These are phyloP conservation scores for Boletus sensibilis DNA, from an alignment of 768 basidiomycete genomes.

Conservation along the genomic window DNA sequence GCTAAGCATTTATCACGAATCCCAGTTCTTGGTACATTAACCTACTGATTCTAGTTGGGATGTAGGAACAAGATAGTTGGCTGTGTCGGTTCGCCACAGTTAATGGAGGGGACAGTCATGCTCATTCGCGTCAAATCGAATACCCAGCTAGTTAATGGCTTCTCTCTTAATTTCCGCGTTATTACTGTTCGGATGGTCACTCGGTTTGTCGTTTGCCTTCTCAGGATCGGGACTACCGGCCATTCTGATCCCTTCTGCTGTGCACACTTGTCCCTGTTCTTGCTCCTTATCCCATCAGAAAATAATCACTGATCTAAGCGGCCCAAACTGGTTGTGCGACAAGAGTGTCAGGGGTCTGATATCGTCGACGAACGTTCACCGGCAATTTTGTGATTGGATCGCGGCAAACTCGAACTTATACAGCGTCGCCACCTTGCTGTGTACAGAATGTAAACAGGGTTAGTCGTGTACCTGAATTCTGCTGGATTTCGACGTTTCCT, in stretches of 20 bases:
- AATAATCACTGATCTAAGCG: background rate
- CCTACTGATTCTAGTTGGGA: no score
- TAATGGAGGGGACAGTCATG: no score
- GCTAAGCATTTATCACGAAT: no score
- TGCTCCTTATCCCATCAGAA: background rate
- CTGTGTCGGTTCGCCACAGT: no score
- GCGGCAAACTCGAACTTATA: conserved; percentile 2
- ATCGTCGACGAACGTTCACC: conserved; percentile 12
- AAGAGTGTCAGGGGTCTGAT: conserved; percentile 2
- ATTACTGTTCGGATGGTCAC: background rate
- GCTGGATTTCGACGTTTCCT: conserved; percentile 7
- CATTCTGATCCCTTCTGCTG: background rate
- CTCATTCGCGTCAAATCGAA: no score
- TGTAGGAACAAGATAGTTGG: no score
- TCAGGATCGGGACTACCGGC: no score
- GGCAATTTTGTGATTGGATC: conserved; percentile 12
- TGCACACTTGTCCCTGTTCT: background rate
- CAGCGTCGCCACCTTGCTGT: conserved; percentile 16
- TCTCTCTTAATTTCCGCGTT: no score
- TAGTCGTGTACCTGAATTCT: conserved; percentile 18
- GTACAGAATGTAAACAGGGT: conserved; percentile 1
- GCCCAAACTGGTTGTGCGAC: background rate
- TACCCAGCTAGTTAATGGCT: no score
- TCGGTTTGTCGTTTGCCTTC: no score
- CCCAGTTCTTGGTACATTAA: no score